phyloP scores from a whole-genome alignment of 106 monocot genomes.

The Dactylorhiza incarnata region DNA sequence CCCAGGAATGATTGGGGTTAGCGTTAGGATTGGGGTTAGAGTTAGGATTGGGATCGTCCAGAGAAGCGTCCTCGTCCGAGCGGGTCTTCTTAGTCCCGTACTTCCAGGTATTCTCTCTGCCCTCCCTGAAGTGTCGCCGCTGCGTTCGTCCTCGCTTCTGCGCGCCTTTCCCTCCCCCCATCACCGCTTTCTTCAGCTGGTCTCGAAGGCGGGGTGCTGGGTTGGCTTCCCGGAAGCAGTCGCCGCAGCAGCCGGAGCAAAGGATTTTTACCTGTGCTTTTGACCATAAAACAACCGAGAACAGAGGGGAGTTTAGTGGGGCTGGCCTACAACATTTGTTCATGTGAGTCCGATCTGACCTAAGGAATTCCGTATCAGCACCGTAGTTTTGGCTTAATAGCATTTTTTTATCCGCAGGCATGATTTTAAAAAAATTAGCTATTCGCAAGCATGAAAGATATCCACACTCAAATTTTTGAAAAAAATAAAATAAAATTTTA shows the following conservation, averaged over 20 bases:
- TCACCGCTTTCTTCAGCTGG: background rate
- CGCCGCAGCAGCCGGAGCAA: background rate
- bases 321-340: too few species aligned
- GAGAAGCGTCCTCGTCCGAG: constrained; percentile 8
- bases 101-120: constrained; percentile 91
- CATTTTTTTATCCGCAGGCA: too few species aligned
- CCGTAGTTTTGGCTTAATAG: too few species aligned
- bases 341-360: too few species aligned
- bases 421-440: too few species aligned
- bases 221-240: background rate
- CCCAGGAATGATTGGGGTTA: constrained; percentile 45
- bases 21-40: constrained; percentile 19
- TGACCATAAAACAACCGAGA: too few species aligned
- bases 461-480: too few species aligned
- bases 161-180: constrained; percentile 21
- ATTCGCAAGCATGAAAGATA: too few species aligned
- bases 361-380: too few species aligned
- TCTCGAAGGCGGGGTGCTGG: background rate
- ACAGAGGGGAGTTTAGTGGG: too few species aligned
- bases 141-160: constrained; percentile 93
- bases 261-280: background rate
- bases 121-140: constrained; percentile 85
- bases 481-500: too few species aligned
- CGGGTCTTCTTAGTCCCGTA: constrained; percentile 32
- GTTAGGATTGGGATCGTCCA: constrained; percentile 7